A percentile compares a stretch with the other conserved stretches of the same genome.
Evolutionary conservation across 768 basidiomycete genomes (phyloP).

Genomic region (Leccinum incarnatum): DNA sequence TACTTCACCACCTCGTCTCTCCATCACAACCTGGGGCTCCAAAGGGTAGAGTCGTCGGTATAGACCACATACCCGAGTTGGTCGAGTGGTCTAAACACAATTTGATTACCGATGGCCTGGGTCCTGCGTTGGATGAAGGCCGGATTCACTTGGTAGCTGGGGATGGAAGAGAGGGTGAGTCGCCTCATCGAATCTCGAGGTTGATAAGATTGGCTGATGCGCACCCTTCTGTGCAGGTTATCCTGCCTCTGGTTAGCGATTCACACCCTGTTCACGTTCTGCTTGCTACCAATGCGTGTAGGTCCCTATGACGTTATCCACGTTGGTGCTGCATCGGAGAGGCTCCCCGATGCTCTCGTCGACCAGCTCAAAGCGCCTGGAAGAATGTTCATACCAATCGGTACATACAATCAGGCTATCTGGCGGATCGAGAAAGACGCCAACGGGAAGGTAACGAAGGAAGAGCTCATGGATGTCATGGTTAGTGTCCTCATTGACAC

Average conservation of each 20-base stretch:
- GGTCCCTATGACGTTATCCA: constrained; percentile 85
- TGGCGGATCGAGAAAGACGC: constrained; percentile 77
- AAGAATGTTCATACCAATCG: constrained; percentile 92
- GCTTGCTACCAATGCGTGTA: constrained; percentile 15
- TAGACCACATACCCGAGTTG: constrained; percentile 86
- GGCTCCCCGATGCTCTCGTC: constrained; percentile 64
- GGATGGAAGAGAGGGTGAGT: constrained; percentile 75
- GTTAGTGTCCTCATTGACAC: constrained; percentile 41
- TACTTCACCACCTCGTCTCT: constrained; percentile 71
- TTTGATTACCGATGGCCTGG: constrained; percentile 63
- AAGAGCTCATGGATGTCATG: constrained; percentile 74
- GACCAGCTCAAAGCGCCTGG: constrained; percentile 76
- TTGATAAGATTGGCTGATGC: neutral
- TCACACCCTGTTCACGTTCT: neutral
- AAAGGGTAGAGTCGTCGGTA: constrained; percentile 71
- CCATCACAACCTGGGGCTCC: constrained; percentile 11
- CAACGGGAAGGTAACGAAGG: constrained; percentile 61
- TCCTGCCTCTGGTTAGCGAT: constrained; percentile 31
- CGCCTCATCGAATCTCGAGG: neutral
- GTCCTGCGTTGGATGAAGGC: constrained; percentile 47
- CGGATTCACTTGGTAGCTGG: constrained; percentile 65
- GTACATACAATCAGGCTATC: constrained; percentile 56
- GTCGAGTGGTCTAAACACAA: constrained; percentile 70
- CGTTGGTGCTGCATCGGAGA: constrained; percentile 89
- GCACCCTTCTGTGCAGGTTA: constrained; percentile 31